Evolutionary conservation across 2,329 filamentous ascomycete genomes (phyloP).

Genomic region (Arthrobotrys sphaeroides): DNA sequence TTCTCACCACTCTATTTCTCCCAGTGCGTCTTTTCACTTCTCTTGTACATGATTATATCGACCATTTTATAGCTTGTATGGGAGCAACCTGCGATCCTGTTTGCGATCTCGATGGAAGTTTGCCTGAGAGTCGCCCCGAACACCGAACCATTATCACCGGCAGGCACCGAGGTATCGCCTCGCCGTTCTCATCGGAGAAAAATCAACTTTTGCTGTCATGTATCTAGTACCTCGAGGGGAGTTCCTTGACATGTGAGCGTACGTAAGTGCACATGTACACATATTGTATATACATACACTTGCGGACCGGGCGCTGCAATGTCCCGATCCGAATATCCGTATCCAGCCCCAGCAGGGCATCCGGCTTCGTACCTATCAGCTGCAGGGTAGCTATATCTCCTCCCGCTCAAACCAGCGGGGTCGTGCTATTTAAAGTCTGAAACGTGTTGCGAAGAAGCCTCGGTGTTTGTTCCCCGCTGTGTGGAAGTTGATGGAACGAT

Average conservation of each 20-base stretch:
- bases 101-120: background rate
- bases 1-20: constrained; percentile 51
- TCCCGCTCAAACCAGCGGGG: background rate
- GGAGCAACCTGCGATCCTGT: background rate
- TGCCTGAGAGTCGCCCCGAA: background rate
- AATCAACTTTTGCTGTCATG: background rate
- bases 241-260: background rate
- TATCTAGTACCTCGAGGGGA: constrained; percentile 22
- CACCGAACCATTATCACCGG: background rate
- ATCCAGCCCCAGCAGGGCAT: background rate
- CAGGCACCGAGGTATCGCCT: background rate
- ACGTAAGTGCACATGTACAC: background rate
- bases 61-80: constrained; percentile 2
- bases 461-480: constrained; percentile 38
- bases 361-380: background rate
- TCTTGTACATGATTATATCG: constrained; percentile 29
- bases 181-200: background rate
- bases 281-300: constrained; percentile 26
- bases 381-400: background rate
- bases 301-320: background rate
- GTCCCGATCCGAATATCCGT: background rate
- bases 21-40: constrained; percentile 33
- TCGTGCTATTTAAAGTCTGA: background rate
- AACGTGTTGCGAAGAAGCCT: constrained; percentile 15
- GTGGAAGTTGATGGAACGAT: constrained; percentile 48